phyloP scores from a whole-genome alignment of 768 basidiomycete genomes.

The Suillus discolor region DNA sequence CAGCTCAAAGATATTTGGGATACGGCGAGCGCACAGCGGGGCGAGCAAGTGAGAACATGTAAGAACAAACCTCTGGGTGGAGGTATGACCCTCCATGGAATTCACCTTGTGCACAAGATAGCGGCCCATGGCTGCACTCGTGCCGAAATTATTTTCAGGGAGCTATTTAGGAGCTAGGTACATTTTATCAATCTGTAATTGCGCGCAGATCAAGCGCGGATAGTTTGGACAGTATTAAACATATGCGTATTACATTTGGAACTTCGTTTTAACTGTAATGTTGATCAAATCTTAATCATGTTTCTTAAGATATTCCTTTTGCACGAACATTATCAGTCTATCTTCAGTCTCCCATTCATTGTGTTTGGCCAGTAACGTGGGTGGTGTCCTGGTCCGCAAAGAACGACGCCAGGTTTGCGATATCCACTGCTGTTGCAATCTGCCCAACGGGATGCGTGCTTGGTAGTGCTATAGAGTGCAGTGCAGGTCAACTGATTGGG shows the following conservation, averaged over 20 bases:
- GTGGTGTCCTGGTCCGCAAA: slow-evolving; percentile 29
- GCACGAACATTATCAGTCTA: neutral
- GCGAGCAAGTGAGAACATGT: neutral
- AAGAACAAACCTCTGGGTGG: neutral
- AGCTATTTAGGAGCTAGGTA: neutral
- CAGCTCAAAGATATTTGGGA: slow-evolving; percentile 11
- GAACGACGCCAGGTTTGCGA: slow-evolving; percentile 27
- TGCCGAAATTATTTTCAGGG: neutral
- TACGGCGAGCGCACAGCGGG: slow-evolving; percentile 13
- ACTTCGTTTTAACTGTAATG: neutral
- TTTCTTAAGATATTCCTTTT: neutral
- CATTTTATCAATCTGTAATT: neutral
- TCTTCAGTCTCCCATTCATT: neutral
- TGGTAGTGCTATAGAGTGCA: neutral
- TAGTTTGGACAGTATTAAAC: neutral
- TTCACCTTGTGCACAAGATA: neutral
- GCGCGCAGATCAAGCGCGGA: no score
- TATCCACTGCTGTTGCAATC: neutral
- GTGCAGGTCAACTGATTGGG: neutral
- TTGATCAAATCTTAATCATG: neutral
- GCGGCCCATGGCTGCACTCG: neutral
- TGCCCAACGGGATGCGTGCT: neutral
- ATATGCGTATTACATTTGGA: neutral
- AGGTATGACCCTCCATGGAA: neutral
- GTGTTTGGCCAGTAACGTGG: slow-evolving; percentile 18